Percentiles rank a stretch among this genome's conserved stretches.
Conservation (phyloP, 768 basidiomycete species). For the Tricholoma saponaceum region DNA sequence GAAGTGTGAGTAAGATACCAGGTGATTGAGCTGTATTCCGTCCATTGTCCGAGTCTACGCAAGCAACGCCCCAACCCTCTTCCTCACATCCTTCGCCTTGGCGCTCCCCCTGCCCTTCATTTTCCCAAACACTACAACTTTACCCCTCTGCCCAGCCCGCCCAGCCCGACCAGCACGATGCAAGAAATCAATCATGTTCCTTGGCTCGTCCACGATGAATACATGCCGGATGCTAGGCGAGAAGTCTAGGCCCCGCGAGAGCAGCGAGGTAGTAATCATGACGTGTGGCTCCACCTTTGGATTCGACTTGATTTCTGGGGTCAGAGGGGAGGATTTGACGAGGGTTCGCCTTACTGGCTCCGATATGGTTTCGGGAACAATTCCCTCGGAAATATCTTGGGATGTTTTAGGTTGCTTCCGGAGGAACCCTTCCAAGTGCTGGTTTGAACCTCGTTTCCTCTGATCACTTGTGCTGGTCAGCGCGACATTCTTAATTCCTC, state of each 20-base stretch:
- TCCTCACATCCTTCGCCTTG: constrained; percentile 46
- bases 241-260: constrained; percentile 90
- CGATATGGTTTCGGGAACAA: constrained; percentile 4
- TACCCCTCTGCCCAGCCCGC: constrained; percentile 65
- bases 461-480: constrained; percentile 60
- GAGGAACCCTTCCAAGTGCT: constrained; percentile 75
- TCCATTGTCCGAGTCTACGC: background rate
- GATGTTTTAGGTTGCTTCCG: constrained; percentile 18
- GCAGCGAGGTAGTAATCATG: constrained; percentile 84
- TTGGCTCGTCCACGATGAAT: constrained; percentile 83
- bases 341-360: background rate
- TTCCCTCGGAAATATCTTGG: constrained; percentile 6
- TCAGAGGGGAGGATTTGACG: background rate
- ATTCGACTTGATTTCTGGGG: constrained; percentile 17
- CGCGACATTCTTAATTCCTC: constrained; percentile 58
- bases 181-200: constrained; percentile 88
- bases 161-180: constrained; percentile 87
- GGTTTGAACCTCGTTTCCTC: constrained; percentile 66
- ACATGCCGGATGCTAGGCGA: constrained; percentile 72
- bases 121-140: constrained; percentile 76
- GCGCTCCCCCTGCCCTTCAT: constrained; percentile 58
- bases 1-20: background rate
- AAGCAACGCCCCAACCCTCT: constrained; percentile 41
- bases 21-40: background rate
- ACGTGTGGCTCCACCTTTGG: constrained; percentile 51